Base-by-base conservation (phyloP, 1,284 basidiomycete species). In the Pulveroboletus sp. region DNA sequence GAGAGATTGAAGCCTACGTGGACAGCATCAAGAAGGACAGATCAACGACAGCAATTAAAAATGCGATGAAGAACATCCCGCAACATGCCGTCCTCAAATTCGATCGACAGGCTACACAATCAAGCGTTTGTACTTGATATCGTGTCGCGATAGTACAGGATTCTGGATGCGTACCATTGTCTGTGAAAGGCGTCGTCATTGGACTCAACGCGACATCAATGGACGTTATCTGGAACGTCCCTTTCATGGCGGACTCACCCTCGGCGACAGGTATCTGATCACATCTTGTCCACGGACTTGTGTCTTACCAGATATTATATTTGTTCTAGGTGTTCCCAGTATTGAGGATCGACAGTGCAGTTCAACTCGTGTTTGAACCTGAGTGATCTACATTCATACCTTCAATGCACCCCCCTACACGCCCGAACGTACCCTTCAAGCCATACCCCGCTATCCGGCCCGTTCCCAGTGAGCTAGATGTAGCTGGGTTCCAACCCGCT, bases 141-240 rank as follows among this genome's bases (percentile, higher is more conserved):
- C 84, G 97, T 15, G 95, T 98, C 40, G 89, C 91, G 32, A 96
- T 96, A 88, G 94, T 98, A 2, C 88, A 93, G 63, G 96, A 99
- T 71, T 87, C 91, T 0, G 96, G 96, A n/a, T 87, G 88, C 26
- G 94, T 99, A 0, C 95, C 95, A 0, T 78, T 98, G 12, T 87
- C 88, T 3, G 89, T 90, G 54, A 96, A 96, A 71, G 97, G 97
- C 42, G 92, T 96, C 11, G 94, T 98, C 17, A 84, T 99, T 52
- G 94, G 95, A 6, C 76, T 99, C 65, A 90, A 86, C 64, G 77
- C 86, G 13, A 91, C 89, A 66, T 86, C 88, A 12, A 89, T 99
- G 79, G 97, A 99, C 70, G 88, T 99, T n/a, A 83, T 97, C 0
- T 99, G 97, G 88, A 97, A 99, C 71, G 86, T 89, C 21, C 82